Base-by-base conservation (phyloP, 805 yeast genomes). In the Yamadazyma paraphyllophila region DNA sequence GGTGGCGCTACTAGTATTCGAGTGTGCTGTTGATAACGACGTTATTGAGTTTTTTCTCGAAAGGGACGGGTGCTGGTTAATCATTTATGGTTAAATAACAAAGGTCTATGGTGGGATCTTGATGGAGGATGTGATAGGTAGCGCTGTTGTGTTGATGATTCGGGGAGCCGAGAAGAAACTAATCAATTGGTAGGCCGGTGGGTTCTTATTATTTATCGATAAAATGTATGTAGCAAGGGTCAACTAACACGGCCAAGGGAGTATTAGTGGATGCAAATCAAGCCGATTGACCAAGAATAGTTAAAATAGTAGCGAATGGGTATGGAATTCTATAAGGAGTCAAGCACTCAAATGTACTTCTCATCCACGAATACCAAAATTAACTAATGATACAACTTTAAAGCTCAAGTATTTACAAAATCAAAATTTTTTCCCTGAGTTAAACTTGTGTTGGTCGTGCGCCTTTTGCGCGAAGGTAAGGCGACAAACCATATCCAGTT, bases 21-120 rank as follows among this genome's bases (percentile, higher is more conserved):
- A 44, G 26, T 44, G 43, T 7, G 49, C 24, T 6, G 63, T 53
- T n/a, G 59, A 55, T 14, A 62, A 44, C 15, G 73, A 66, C 5
- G 70, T 59, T 26, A 59, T 37, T 7, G 74, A 68, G 45, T 58
- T 61, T 40, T 62, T 62, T 55, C 73, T 59, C 13, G 69, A 56
- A 15, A 30, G 38, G 12, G 27, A 12, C 15, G 34, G 41, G 13
- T 39, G n/a, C n/a, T 39, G 35, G 12, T 32, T 14, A 32, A 32
- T 39, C 34, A 39, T 17, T 15, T 30, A 39, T 30, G 14, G 20
- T 24, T 26, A 13, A n/a, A 36, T 14, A 25, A n/a, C 32, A 27
- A 25, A 25, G 20, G 7, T 20, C 11, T 12, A 36, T 12, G 20
- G 38, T 12, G 14, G 24, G 20, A 14, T 33, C 10, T 15, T 13